phyloP scores from a whole-genome alignment of 176 grass and related monocot genomes.

The Carex scoparia region DNA sequence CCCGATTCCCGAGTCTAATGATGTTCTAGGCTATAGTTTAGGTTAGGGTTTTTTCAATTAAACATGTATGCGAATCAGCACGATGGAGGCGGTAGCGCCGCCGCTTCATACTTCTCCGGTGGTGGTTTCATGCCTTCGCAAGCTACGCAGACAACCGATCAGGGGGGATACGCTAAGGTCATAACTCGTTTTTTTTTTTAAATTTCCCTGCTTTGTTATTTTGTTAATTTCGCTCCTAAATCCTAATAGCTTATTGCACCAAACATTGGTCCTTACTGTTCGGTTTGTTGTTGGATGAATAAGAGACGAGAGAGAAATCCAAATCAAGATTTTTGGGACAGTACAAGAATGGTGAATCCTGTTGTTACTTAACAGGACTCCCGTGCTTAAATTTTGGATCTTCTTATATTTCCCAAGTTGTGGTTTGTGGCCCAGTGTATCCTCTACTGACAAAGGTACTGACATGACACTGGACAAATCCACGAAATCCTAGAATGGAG shows the following conservation, averaged over 20 bases:
- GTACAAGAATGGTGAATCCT: background rate
- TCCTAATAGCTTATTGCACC: background rate
- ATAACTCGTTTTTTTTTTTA: background rate
- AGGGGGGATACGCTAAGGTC: conserved; percentile 49
- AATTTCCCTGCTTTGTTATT: background rate
- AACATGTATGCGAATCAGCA: conserved; percentile 47
- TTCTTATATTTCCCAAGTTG: background rate
- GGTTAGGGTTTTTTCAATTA: conserved; percentile 29
- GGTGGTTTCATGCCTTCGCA: conserved; percentile 96
- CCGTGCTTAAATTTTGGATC: background rate
- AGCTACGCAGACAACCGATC: conserved; percentile 47
- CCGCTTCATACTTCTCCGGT: conserved; percentile 57
- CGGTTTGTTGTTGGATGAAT: background rate
- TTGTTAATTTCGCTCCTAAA: background rate
- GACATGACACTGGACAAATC: background rate
- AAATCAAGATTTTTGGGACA: background rate
- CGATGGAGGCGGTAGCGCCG: conserved; percentile 31
- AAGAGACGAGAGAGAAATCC: background rate
- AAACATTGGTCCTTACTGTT: background rate
- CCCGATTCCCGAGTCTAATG: background rate
- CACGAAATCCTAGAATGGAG: background rate
- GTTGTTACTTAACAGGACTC: background rate
- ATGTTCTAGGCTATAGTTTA: conserved; percentile 10
- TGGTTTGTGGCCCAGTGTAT: background rate
- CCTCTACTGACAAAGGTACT: background rate